Percentiles rank a stretch among this genome's conserved stretches.
Conservation (phyloP, 768 basidiomycete species). For the Chalciporus piperatus region DNA sequence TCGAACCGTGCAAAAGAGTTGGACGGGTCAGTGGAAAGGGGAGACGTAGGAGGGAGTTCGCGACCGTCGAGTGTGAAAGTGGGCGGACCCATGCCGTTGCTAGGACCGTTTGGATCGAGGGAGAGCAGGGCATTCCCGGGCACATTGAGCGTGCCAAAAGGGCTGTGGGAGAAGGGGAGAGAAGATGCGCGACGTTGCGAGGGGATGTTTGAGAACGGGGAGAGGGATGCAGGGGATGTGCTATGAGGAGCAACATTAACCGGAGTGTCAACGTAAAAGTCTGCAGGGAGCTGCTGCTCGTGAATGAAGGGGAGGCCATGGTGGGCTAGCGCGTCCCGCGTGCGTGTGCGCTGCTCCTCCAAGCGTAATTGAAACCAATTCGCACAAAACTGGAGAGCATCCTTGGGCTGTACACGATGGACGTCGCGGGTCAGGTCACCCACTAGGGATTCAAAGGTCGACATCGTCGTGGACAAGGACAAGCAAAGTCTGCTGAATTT, state of each 20-base stretch:
- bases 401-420: slow-evolving; percentile 82
- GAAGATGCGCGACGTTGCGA: slow-evolving; percentile 52
- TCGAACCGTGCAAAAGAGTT: slow-evolving; percentile 54
- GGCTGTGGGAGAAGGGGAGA: slow-evolving; percentile 57
- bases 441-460: slow-evolving; percentile 81
- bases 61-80: slow-evolving; percentile 59
- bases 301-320: slow-evolving; percentile 48
- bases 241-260: slow-evolving; percentile 29
- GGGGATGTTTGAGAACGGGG: slow-evolving; percentile 54
- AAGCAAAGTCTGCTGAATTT: neutral
- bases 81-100: slow-evolving; percentile 41
- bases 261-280: slow-evolving; percentile 58
- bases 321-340: slow-evolving; percentile 56
- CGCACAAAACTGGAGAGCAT: slow-evolving; percentile 88
- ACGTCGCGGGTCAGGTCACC: slow-evolving; percentile 84
- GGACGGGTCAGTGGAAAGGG: slow-evolving; percentile 44
- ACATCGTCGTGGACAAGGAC: slow-evolving; percentile 33
- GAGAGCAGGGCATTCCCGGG: slow-evolving; percentile 76
- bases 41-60: slow-evolving; percentile 61
- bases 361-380: slow-evolving; percentile 92
- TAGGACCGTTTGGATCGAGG: slow-evolving; percentile 36
- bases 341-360: slow-evolving; percentile 78
- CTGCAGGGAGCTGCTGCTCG: slow-evolving; percentile 51
- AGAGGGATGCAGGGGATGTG: slow-evolving; percentile 41
- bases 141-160: slow-evolving; percentile 78